Evolutionary conservation across 208 protist species (phyloP), one percentile per base, ranked within the genome.

Genomic region (Herpetomonas samuelpessoai): DNA sequence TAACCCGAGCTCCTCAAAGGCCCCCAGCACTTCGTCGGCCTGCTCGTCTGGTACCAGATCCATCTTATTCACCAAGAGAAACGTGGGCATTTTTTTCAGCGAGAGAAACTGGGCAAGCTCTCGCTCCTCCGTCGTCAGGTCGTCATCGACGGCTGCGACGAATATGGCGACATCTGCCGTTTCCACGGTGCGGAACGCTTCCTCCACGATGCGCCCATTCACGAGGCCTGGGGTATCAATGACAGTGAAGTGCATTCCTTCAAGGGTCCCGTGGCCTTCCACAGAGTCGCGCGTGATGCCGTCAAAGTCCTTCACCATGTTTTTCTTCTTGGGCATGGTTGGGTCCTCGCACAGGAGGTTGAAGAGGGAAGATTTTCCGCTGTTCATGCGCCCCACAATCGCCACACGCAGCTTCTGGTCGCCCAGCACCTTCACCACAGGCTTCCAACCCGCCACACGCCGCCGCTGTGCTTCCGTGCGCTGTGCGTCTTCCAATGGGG

Each of bases 211-310:
- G 31, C 50, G 71, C 6, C 88, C 86, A 19, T 81, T 71, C 10
- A 95, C 74, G 16, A 93, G 73, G 0, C 91, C 91, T 0, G 91
- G 91, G 7, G 91, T 97, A 68, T 97, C 91, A 51, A 97, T 94
- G 54, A 88, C 57, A 16, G 88, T 97, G 68, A 97, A 91, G 66
- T 85, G 78, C 72, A 95, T 81, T 27, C 74, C 85, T 21, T 80
- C 54, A 27, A 97, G 57, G 55, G 74, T 63, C 4, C 67, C 88
- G 52, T 80, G 63, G 1, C 77, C 83, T 64, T 97, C 91, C 7
- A 95, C 82, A 19, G 84, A 79, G 62, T 97, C 91, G 25, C 88
- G 83, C 4, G 91, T 97, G 71, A 95, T 92, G 52, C 88, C 91
- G 35, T 93, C 60, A 55, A 88, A 91, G 60, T 93, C 74, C 63